A percentile compares a stretch with the other conserved stretches of the same genome.
Conservation (phyloP, 768 basidiomycete genomes). For the Naganishia vishniacii region DNA sequence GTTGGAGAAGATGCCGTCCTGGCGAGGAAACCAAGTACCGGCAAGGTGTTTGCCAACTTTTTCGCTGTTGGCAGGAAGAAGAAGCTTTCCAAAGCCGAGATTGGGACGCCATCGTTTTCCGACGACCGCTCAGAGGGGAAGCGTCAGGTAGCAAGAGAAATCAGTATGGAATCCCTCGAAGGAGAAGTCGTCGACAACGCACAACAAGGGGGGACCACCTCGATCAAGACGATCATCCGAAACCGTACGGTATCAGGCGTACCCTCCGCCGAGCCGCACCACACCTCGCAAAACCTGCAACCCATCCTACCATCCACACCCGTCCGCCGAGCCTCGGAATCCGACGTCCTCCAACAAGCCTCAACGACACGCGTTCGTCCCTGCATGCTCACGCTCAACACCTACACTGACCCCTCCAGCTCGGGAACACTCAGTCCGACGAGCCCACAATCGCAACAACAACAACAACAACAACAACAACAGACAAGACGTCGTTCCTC, state of each 20-base stretch:
- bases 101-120: neutral
- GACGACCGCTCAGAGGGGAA: too few relatives aligned
- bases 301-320: neutral
- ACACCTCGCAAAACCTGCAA: too few relatives aligned
- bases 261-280: too few relatives aligned
- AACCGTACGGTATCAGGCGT: too few relatives aligned
- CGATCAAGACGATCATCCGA: slow-evolving; percentile 4
- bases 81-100: neutral
- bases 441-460: too few relatives aligned
- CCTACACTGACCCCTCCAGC: neutral
- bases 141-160: neutral
- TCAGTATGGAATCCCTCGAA: neutral
- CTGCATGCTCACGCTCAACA: neutral
- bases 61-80: neutral
- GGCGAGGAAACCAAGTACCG: slow-evolving; percentile 5
- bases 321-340: slow-evolving; percentile 7
- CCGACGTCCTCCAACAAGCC: neutral
- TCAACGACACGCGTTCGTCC: neutral
- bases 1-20: neutral
- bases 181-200: neutral
- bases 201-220: neutral
- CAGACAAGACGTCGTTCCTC: slow-evolving; percentile 7
- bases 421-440: too few relatives aligned
- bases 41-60: slow-evolving; percentile 2
- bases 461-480: too few relatives aligned